A percentile compares a stretch with the other conserved stretches of the same genome.
Conservation (phyloP, 306 rosid genomes). For the Urtica urens region DNA sequence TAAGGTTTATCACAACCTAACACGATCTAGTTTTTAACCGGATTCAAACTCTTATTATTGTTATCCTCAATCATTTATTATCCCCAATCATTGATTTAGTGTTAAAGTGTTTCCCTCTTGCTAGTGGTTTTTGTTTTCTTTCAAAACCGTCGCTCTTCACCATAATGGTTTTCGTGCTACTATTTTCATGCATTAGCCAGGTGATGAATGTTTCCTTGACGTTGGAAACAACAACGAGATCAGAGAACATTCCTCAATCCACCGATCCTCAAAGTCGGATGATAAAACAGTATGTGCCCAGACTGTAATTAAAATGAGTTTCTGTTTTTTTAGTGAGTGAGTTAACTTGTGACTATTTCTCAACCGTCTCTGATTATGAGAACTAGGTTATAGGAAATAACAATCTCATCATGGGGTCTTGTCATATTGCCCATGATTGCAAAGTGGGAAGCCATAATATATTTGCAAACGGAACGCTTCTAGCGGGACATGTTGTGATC, state of each 20-base stretch:
- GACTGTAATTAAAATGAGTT: background rate
- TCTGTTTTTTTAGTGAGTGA: background rate
- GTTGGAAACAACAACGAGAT: conserved; percentile 82
- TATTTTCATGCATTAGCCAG: conserved; percentile 41
- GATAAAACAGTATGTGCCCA: conserved; percentile 54
- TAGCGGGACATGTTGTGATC: conserved; percentile 84
- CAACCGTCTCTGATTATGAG: conserved; percentile 13
- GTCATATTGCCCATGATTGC: conserved; percentile 97
- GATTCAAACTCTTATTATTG: too few relatives aligned
- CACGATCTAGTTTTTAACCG: too few relatives aligned
- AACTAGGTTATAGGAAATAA: conserved; percentile 70
- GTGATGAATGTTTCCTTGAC: conserved; percentile 75
- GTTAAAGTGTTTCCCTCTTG: too few relatives aligned
- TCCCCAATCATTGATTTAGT: too few relatives aligned
- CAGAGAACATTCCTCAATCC: conserved; percentile 72
- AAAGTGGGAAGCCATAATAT: conserved; percentile 67
- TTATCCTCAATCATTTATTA: too few relatives aligned
- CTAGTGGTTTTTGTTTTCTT: too few relatives aligned
- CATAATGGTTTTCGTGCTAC: conserved; percentile 9
- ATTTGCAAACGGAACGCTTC: conserved; percentile 78
- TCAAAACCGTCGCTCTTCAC: conserved; percentile 4
- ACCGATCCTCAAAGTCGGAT: conserved; percentile 74
- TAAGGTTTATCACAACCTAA: too few relatives aligned
- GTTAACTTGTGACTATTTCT: conserved; percentile 1
- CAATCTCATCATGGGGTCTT: conserved; percentile 93